phyloP scores from a whole-genome alignment of 768 basidiomycete species.

The Rhodotorula paludigena region DNA sequence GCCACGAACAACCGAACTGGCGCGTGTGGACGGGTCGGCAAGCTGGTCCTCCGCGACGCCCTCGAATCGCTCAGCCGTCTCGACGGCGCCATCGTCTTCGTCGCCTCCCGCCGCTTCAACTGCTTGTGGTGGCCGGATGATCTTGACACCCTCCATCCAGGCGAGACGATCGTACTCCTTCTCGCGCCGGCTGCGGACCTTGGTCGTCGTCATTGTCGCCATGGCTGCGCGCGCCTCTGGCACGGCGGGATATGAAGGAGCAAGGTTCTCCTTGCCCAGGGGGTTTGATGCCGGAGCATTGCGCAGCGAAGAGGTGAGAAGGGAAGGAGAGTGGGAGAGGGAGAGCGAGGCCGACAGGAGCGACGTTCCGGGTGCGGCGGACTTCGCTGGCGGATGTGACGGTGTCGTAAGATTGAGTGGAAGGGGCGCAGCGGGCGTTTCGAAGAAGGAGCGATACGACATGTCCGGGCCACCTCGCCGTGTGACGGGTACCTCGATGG shows the following conservation, averaged over 20 bases:
- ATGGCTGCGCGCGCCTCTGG: neutral
- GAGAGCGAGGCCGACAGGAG: slow-evolving; percentile 31
- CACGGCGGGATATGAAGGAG: neutral
- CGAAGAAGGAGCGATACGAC: slow-evolving; percentile 43
- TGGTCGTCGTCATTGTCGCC: slow-evolving; percentile 31
- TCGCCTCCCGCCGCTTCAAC: neutral
- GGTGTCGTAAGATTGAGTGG: slow-evolving; percentile 4
- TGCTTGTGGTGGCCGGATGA: slow-evolving; percentile 23
- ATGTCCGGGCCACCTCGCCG: slow-evolving; percentile 46
- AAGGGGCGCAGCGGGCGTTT: slow-evolving; percentile 20
- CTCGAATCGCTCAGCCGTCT: neutral
- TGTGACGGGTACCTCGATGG: slow-evolving; percentile 47
- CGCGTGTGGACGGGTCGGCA: slow-evolving; percentile 29
- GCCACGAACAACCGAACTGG: slow-evolving; percentile 26
- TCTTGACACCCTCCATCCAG: slow-evolving; percentile 42
- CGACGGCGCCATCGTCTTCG: neutral
- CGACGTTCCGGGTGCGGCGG: slow-evolving; percentile 6
- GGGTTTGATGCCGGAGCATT: slow-evolving; percentile 4
- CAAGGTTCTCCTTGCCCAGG: slow-evolving; percentile 8
- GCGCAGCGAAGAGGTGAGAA: slow-evolving; percentile 30
- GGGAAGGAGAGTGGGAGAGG: slow-evolving; percentile 3
- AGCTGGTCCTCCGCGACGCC: slow-evolving; percentile 3
- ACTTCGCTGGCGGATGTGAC: neutral
- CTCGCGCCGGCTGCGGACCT: slow-evolving; percentile 17
- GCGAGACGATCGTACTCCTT: slow-evolving; percentile 37